These are phyloP conservation scores for Elongisporangium prolatum DNA, from an alignment of 352 stramenopile genomes.

Conservation along the genomic window DNA sequence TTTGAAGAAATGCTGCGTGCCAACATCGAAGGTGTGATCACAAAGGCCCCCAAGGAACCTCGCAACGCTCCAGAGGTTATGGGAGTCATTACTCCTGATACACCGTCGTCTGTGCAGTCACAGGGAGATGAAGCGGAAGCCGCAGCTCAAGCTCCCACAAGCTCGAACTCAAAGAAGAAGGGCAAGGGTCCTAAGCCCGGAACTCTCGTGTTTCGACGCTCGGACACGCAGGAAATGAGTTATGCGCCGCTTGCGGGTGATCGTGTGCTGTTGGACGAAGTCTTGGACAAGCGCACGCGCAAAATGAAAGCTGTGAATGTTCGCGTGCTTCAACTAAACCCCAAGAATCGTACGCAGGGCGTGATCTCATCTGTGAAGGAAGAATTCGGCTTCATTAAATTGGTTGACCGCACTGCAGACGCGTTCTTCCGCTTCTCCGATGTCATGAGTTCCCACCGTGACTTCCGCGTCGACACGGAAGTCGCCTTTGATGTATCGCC, in stretches of 20 bases:
- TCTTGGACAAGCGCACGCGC: constrained; percentile 63
- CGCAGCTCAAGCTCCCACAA: constrained; percentile 11
- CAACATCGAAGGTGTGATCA: constrained; percentile 54
- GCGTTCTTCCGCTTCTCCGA: constrained; percentile 79
- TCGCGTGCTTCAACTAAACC: constrained; percentile 51
- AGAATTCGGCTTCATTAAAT: constrained; percentile 84
- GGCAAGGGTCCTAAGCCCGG: constrained; percentile 6
- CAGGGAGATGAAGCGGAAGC: constrained; percentile 7
- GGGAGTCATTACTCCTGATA: constrained; percentile 37
- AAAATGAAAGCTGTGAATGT: constrained; percentile 60
- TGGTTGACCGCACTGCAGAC: constrained; percentile 51
- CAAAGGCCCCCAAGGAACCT: constrained; percentile 61
- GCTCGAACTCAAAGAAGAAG: constrained; percentile 36
- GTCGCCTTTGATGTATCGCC: constrained; percentile 65
- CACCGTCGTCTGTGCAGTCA: not conserved
- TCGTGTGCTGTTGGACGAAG: constrained; percentile 58
- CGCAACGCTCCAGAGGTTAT: constrained; percentile 55
- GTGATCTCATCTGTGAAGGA: constrained; percentile 69
- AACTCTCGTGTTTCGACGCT: constrained; percentile 47
- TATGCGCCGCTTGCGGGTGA: constrained; percentile 61
- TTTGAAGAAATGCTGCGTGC: constrained; percentile 59
- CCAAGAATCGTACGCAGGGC: constrained; percentile 61
- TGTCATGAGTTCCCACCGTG: constrained; percentile 49
- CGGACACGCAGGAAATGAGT: constrained; percentile 56
- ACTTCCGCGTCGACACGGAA: constrained; percentile 52